Base-by-base conservation (phyloP, 148 eudicot species). In the Amaranthus palmeri region DNA sequence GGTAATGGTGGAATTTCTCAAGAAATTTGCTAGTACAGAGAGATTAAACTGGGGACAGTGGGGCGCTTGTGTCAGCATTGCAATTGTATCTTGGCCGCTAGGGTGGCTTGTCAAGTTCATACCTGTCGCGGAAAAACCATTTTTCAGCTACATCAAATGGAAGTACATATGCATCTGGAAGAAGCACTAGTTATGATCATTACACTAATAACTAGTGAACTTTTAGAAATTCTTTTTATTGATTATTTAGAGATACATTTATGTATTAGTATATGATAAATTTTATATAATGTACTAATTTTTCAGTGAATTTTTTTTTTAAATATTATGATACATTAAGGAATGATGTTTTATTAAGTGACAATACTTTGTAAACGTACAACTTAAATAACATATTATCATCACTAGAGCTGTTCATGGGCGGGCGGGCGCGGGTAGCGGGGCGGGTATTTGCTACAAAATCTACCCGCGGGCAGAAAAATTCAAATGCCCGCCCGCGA, bases 1-100 rank as follows among this genome's bases (percentile, higher is more conserved):
- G 53, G 72, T 79, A 49, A 79, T 79, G 82, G 82, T 79, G 13
- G 82, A 79, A 40, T 79, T 75, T 45, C 78, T 79, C 10, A 71
- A 75, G 76, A 79, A 65, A 45, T 79, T 79, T 17, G 82, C 82
- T 7, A 69, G 67, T 41, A 79, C 82, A 0, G 82, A 79, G 63
- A 75, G 82, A 61, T 56, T 79, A 60, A 71, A 59, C 7, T 79
- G 79, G 82, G 76, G 76, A 41, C 79, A 71, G 17, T 79, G 82
- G 82, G 82, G 76, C 0, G 76, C 10, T 5, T 79, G 82, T 56
- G 42, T 79, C n/a, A 79, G 72, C 1, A 64, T 79, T 48, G 82
- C 79, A 18, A 68, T 47, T 0, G 72, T 56, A 6, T 75, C 82
- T 0, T 79, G 79, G 82, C 79, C 82, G 4, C 52, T 80, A 17